Conservation (phyloP, 805 yeast genomes). For the Suhomyces prunicola region DNA sequence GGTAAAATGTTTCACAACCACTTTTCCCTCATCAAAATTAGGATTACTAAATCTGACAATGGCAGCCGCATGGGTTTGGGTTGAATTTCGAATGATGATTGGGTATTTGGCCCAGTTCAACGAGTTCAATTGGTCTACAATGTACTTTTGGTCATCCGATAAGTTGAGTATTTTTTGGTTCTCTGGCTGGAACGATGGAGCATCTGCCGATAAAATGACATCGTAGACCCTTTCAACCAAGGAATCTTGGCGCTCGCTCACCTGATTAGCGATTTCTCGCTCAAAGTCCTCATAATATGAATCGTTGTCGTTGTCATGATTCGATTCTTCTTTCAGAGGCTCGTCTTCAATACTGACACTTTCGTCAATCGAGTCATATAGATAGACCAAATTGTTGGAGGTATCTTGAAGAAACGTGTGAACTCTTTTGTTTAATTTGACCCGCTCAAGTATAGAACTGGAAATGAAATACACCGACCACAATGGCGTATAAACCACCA, state of each 20-base stretch:
- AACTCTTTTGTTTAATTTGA: conserved; percentile 28
- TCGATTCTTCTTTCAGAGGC: not conserved
- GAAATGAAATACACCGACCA: conserved; percentile 60
- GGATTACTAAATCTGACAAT: conserved; percentile 59
- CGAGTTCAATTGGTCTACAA: conserved; percentile 55
- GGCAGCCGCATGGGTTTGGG: conserved; percentile 77
- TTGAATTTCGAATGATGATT: conserved; percentile 60
- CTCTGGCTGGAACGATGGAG: conserved; percentile 3
- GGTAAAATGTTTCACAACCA: conserved; percentile 64
- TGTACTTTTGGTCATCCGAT: conserved; percentile 44
- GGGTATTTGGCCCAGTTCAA: conserved; percentile 71
- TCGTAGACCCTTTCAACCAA: conserved; percentile 42
- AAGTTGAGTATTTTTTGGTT: conserved; percentile 28
- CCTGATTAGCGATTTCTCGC: conserved; percentile 12
- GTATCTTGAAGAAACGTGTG: conserved; percentile 24
- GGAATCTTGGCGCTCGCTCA: not conserved
- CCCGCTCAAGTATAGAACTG: conserved; percentile 35
- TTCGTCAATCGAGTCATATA: conserved; percentile 23
- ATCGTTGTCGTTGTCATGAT: conserved; percentile 1
- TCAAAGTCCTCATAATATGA: conserved; percentile 11
- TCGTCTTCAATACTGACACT: conserved; percentile 7
- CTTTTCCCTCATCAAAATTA: conserved; percentile 62
- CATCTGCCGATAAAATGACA: conserved; percentile 45
- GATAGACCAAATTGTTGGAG: conserved; percentile 23
- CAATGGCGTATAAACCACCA: conserved; percentile 56